These are phyloP conservation scores for Salix arbutifolia DNA, from an alignment of 345 rosid genomes.

Conservation along the genomic window DNA sequence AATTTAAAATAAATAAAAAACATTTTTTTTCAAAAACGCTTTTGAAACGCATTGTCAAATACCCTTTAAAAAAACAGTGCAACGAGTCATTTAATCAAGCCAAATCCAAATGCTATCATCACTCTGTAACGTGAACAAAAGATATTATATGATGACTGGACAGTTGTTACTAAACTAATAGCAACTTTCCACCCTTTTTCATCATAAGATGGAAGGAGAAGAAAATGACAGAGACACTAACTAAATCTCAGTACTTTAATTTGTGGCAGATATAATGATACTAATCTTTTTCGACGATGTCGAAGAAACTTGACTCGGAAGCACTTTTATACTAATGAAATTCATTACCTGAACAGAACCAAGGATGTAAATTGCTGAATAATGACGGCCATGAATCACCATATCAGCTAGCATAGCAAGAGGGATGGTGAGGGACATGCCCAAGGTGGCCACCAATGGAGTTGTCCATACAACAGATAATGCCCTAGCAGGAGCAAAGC, in stretches of 20 bases:
- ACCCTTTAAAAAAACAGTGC: not conserved
- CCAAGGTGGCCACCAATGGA: constrained; percentile 75
- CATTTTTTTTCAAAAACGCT: no score
- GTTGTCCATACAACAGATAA: constrained; percentile 83
- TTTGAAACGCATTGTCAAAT: no score
- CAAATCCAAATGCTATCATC: not conserved
- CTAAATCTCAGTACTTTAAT: not conserved
- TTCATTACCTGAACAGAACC: constrained; percentile 68
- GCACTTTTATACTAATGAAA: not conserved
- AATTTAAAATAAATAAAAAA: no score
- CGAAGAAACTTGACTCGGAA: not conserved
- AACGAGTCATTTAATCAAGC: not conserved
- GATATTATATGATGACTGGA: not conserved
- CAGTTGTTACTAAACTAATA: not conserved
- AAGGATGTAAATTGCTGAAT: constrained; percentile 70
- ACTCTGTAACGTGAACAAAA: not conserved
- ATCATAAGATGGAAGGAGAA: not conserved
- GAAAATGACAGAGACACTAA: not conserved
- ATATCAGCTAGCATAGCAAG: constrained; percentile 86
- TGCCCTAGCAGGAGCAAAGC: constrained; percentile 43
- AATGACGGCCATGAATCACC: constrained; percentile 75
- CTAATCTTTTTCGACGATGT: not conserved
- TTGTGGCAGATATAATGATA: not conserved
- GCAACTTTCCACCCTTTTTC: not conserved
- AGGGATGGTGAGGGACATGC: constrained; percentile 85